Percentiles rank a stretch among this genome's conserved stretches.
Evolutionary conservation across 2,329 filamentous ascomycete genomes (phyloP).

Genomic region (Sporothrix sp.): DNA sequence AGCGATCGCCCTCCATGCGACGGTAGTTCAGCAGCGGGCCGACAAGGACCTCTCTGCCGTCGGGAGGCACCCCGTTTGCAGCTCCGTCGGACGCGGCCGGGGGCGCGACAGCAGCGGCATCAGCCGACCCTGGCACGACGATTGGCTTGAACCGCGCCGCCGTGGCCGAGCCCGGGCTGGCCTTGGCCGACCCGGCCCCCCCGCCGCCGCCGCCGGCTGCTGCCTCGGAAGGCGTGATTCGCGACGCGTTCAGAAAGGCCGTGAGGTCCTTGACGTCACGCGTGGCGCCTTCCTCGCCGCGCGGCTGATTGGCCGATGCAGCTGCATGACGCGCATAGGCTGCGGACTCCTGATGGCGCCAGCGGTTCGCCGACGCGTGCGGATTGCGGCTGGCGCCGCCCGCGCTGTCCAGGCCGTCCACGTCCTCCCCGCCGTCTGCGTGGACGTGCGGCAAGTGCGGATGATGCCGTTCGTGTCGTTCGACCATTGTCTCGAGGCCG

Average conservation of each 20-base stretch:
- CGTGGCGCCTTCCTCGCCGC: constrained; percentile 32
- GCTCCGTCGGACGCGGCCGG: not conserved
- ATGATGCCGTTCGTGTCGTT: constrained; percentile 8
- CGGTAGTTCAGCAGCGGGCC: constrained; percentile 72
- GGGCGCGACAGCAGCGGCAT: not conserved
- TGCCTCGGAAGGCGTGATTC: constrained; percentile 34
- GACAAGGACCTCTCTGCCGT: constrained; percentile 53
- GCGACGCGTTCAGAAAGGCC: constrained; percentile 45
- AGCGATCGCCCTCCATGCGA: constrained; percentile 57
- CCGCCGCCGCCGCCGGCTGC: constrained; percentile 17
- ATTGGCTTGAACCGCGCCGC: constrained; percentile 13
- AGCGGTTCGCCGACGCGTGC: constrained; percentile 26
- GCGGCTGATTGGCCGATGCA: constrained; percentile 23
- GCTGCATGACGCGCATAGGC: constrained; percentile 43
- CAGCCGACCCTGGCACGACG: constrained; percentile 7
- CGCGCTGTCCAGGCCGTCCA: constrained; percentile 14
- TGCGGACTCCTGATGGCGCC: constrained; percentile 55
- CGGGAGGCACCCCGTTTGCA: constrained; percentile 19
- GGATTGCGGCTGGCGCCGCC: constrained; percentile 17
- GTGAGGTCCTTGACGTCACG: constrained; percentile 42
- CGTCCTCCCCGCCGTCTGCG: not conserved
- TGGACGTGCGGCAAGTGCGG: constrained; percentile 3
- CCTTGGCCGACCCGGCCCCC: not conserved
- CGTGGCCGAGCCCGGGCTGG: not conserved
- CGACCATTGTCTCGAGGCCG: constrained; percentile 15